Evolutionary conservation across 2,329 filamentous ascomycete species (phyloP).

Genomic region (Hymenoscyphus infarciens): DNA sequence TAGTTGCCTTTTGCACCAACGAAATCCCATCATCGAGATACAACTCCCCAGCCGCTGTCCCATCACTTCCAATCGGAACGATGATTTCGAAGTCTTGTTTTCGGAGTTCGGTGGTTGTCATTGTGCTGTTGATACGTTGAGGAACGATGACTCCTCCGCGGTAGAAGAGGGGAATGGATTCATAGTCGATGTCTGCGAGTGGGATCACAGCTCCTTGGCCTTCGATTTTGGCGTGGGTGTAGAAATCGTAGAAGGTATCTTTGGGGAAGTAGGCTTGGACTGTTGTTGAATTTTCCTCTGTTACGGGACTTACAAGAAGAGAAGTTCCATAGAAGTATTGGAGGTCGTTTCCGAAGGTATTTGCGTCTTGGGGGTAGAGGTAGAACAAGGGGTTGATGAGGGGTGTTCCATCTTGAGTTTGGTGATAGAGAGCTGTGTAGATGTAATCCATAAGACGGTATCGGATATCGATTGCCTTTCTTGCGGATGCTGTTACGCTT

Average conservation of each 20-base stretch:
- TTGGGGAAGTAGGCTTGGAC: constrained; percentile 49
- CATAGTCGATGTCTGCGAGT: constrained; percentile 40
- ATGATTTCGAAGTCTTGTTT: constrained; percentile 67
- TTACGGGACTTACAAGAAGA: constrained; percentile 48
- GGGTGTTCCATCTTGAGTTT: constrained; percentile 59
- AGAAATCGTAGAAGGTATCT: constrained; percentile 49
- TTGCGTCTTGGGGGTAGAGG: constrained; percentile 55
- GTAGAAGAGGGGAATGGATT: constrained; percentile 64
- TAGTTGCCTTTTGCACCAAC: constrained; percentile 54
- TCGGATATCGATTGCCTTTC: constrained; percentile 66
- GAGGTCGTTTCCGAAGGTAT: constrained; percentile 44
- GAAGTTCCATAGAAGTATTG: constrained; percentile 51
- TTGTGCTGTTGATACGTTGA: constrained; percentile 50
- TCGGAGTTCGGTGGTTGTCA: constrained; percentile 62
- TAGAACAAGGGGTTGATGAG: constrained; percentile 70
- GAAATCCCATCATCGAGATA: constrained; percentile 78
- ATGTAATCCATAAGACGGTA: constrained; percentile 77
- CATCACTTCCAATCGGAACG: constrained; percentile 60
- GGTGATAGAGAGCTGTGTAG: constrained; percentile 65
- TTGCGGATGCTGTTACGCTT: constrained; percentile 59
- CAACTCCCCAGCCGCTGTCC: constrained; percentile 61
- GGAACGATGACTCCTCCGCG: constrained; percentile 64
- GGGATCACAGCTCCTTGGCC: constrained; percentile 41
- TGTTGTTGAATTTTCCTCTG: constrained; percentile 41
- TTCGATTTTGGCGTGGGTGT: constrained; percentile 45